phyloP scores from a whole-genome alignment of 2,329 filamentous ascomycete genomes.

The Pseudonectria buxi region DNA sequence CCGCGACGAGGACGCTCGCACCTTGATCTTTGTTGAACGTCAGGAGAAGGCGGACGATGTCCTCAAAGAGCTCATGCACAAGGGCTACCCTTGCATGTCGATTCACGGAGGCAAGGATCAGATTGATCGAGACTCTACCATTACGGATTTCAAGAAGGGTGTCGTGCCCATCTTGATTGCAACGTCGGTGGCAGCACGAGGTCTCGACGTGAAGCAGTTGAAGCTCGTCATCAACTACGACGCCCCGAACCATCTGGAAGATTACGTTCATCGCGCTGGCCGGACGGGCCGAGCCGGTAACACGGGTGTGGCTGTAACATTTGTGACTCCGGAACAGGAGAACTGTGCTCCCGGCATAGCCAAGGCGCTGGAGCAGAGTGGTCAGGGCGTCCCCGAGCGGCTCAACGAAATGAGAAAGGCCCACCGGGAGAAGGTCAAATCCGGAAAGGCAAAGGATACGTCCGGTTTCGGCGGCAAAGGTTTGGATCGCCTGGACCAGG shows the following conservation, averaged over 20 bases:
- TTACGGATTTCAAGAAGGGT: constrained; percentile 88
- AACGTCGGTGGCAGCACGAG: constrained; percentile 90
- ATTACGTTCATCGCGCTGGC: constrained; percentile 91
- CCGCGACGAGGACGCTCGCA: constrained; percentile 80
- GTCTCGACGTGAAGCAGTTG: constrained; percentile 90
- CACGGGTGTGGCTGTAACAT: constrained; percentile 89
- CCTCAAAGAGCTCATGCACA: constrained; percentile 70
- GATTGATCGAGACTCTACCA: constrained; percentile 84
- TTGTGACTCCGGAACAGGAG: constrained; percentile 86
- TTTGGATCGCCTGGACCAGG: constrained; percentile 82
- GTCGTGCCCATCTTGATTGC: constrained; percentile 85
- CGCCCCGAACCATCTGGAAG: constrained; percentile 87
- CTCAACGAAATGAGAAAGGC: constrained; percentile 59
- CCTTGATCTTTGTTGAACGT: constrained; percentile 85
- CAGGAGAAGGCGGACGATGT: constrained; percentile 84
- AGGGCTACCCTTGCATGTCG: constrained; percentile 85
- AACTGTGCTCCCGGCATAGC: constrained; percentile 82
- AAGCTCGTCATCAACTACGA: constrained; percentile 96
- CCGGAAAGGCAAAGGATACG: constrained; percentile 81
- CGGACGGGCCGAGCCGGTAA: constrained; percentile 93
- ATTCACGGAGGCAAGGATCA: constrained; percentile 94
- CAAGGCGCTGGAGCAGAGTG: constrained; percentile 89
- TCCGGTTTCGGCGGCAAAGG: constrained; percentile 94
- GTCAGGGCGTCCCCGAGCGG: constrained; percentile 69
- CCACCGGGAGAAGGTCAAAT: constrained; percentile 86